Evolutionary conservation across 768 basidiomycete genomes (phyloP), one percentile per base, ranked within the genome.

Genomic region (Hypsizygus marmoreus): DNA sequence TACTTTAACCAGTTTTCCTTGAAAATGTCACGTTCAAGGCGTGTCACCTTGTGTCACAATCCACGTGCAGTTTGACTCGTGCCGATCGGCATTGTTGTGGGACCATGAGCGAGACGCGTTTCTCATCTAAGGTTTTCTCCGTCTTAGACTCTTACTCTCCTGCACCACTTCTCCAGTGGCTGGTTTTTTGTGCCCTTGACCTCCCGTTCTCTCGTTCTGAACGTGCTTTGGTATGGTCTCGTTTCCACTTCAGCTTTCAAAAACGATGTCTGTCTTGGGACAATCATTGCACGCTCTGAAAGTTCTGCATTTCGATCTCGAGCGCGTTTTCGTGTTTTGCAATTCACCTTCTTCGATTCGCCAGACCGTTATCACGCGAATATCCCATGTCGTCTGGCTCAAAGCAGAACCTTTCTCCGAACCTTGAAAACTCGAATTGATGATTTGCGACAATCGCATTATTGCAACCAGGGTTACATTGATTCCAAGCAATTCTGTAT

Each of bases 181-280:
- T 23, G 20, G 33, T 43, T 43, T 43, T 43, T 43, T 35, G 31
- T 43, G 24, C 16, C 19, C 22, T 25, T 43, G 35, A 43, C 33
- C 43, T 43, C 33, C 4, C 35, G 20, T 8, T 4, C 24, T 26
- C n/a, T 19, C 11, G 40, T 28, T 29, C 25, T 28, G 25, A 23
- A 26, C 40, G 26, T 40, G 20, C 29, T 28, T 26, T 40, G 26
- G 40, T 40, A 40, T 40, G 40, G 40, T 40, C 40, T 40, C 40
- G 26, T 40, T 40, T 40, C 40, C 40, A 23, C 40, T 40, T 40
- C 40, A 40, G 40, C n/a, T n/a, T n/a, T n/a, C n/a, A n/a, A n/a
- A 40, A 23, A 23, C 40, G 26, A 40, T 40, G 40, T 40, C 40
- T 40, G 40, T 40, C 40, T 40, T 28, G 26, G 40, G 40, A 40